A percentile compares a stretch with the other conserved stretches of the same genome.
phyloP scores from a whole-genome alignment of 768 basidiomycete genomes.

The Rickenella mellea region DNA sequence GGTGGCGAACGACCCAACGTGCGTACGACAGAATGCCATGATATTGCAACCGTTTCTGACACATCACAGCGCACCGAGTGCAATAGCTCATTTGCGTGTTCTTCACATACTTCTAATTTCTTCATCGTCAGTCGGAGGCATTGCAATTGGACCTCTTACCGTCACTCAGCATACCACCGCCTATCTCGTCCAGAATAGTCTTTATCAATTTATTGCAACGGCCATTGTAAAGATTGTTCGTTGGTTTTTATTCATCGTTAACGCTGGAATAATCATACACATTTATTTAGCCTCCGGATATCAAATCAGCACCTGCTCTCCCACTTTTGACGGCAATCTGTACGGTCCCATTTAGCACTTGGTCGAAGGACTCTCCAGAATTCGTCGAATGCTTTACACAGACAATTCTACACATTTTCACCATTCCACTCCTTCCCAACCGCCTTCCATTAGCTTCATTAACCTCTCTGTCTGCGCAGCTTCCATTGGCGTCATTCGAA shows the following conservation, averaged over 20 bases:
- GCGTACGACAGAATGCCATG: slow-evolving; percentile 18
- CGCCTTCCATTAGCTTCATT: slow-evolving; percentile 56
- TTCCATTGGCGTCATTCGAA: slow-evolving; percentile 43
- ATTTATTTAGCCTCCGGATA: slow-evolving; percentile 45
- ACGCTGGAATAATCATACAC: background rate
- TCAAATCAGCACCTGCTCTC: slow-evolving; percentile 45
- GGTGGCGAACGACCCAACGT: slow-evolving; percentile 41
- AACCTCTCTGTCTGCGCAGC: slow-evolving; percentile 49
- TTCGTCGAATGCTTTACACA: slow-evolving; percentile 25
- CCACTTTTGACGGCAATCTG: slow-evolving; percentile 38
- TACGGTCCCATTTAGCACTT: slow-evolving; percentile 28
- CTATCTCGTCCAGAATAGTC: slow-evolving; percentile 3
- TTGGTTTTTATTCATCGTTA: slow-evolving; percentile 5
- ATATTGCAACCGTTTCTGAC: background rate
- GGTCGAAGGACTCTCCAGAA: slow-evolving; percentile 14
- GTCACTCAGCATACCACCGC: background rate
- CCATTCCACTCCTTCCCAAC: slow-evolving; percentile 72
- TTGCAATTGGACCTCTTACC: slow-evolving; percentile 17
- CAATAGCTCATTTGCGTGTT: slow-evolving; percentile 38
- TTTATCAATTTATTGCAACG: slow-evolving; percentile 22
- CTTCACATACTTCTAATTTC: slow-evolving; percentile 37
- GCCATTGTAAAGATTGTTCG: slow-evolving; percentile 44
- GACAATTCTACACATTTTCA: slow-evolving; percentile 49
- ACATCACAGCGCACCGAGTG: slow-evolving; percentile 44
- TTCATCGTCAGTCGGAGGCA: slow-evolving; percentile 1